phyloP scores from a whole-genome alignment of 2,329 filamentous ascomycete species.

The Talaromyces verruculosus region DNA sequence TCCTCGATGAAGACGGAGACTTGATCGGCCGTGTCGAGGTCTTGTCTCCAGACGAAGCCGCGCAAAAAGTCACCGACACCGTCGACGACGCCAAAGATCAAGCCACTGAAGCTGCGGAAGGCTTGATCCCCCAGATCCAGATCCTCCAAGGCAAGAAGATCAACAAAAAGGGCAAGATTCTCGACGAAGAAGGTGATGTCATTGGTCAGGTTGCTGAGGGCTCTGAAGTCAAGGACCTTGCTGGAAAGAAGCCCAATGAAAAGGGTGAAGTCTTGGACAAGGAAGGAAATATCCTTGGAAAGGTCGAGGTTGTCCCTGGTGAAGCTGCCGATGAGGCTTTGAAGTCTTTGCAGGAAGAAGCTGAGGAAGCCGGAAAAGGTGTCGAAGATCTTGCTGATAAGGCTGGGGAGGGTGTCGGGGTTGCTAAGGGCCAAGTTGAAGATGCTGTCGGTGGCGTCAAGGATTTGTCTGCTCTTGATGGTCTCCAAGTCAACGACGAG shows the following conservation, averaged over 20 bases:
- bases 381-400: slow-evolving; percentile 30
- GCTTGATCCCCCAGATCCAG: slow-evolving; percentile 22
- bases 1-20: slow-evolving; percentile 40
- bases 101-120: slow-evolving; percentile 35
- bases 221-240: slow-evolving; percentile 39
- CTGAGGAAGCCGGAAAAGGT: slow-evolving; percentile 31
- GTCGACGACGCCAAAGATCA: slow-evolving; percentile 30
- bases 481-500: slow-evolving; percentile 33
- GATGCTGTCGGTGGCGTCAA: not conserved
- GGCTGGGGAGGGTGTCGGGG: slow-evolving; percentile 14
- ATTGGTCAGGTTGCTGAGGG: slow-evolving; percentile 44
- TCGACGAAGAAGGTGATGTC: slow-evolving; percentile 45
- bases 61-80: slow-evolving; percentile 29
- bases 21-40: slow-evolving; percentile 31
- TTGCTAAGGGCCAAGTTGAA: not conserved
- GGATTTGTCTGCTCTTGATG: slow-evolving; percentile 23
- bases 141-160: slow-evolving; percentile 21
- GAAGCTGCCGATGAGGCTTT: slow-evolving; percentile 20
- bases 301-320: slow-evolving; percentile 24
- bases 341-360: slow-evolving; percentile 35
- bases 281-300: slow-evolving; percentile 36
- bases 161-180: slow-evolving; percentile 46
- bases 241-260: slow-evolving; percentile 44
- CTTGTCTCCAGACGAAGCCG: slow-evolving; percentile 29
- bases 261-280: slow-evolving; percentile 47